These are phyloP conservation scores for Neodidymelliopsis sp. DNA, from an alignment of 2,329 filamentous ascomycete genomes.

Conservation along the genomic window DNA sequence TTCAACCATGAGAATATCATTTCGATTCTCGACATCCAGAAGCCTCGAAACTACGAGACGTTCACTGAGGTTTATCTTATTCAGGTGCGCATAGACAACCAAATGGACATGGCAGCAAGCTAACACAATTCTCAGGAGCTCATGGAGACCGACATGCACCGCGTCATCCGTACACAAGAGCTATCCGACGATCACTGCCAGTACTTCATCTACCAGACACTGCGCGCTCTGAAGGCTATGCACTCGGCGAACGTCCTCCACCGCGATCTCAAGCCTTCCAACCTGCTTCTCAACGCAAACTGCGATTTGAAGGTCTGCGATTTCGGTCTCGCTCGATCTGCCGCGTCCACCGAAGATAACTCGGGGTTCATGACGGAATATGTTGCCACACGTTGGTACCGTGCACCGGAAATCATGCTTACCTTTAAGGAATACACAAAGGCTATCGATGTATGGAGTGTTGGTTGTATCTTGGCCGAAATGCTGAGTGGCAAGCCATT, in stretches of 20 bases:
- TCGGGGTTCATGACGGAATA: constrained; percentile 99
- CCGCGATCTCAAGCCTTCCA: constrained; percentile 96
- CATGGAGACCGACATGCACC: constrained; percentile 99
- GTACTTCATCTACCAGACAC: constrained; percentile 99
- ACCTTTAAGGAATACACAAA: constrained; percentile 99
- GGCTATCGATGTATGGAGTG: constrained; percentile 98
- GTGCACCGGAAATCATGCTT: constrained; percentile 99
- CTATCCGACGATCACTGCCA: constrained; percentile 99
- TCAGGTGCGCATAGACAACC: constrained; percentile 65
- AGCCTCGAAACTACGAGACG: constrained; percentile 92
- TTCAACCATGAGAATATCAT: constrained; percentile 99
- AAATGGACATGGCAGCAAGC: neutral
- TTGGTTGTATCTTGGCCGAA: constrained; percentile 96
- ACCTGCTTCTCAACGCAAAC: constrained; percentile 95
- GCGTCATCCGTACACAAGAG: constrained; percentile 97
- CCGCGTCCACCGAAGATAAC: constrained; percentile 97
- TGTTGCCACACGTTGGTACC: constrained; percentile 98
- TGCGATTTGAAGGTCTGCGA: constrained; percentile 99
- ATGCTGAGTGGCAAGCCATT: constrained; percentile 98
- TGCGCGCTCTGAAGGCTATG: constrained; percentile 98
- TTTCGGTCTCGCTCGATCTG: constrained; percentile 93
- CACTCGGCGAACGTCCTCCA: constrained; percentile 98
- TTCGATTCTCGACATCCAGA: constrained; percentile 98
- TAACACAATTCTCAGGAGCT: constrained; percentile 71
- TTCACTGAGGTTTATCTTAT: constrained; percentile 99